phyloP scores from a whole-genome alignment of 768 basidiomycete species.

The Trametes maxima region DNA sequence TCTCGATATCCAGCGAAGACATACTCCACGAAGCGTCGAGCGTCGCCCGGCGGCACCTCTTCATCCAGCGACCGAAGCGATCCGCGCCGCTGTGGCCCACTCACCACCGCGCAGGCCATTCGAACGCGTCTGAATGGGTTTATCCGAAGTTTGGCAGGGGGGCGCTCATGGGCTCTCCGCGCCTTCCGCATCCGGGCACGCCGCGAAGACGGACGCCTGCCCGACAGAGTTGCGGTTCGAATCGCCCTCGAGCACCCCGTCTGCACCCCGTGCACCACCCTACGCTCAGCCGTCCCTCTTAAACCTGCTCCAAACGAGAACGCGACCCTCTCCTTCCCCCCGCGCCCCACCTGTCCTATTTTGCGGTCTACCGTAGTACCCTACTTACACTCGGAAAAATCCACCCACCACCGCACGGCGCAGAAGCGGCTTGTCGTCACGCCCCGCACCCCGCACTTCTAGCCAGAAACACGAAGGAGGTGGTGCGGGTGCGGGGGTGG shows the following conservation, averaged over 20 bases:
- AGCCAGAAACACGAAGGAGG: not conserved
- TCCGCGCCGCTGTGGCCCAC: not conserved
- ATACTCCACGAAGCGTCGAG: not conserved
- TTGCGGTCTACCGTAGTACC: too few relatives aligned
- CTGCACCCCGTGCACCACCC: not conserved
- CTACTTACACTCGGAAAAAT: constrained; percentile 7
- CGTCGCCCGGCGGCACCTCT: not conserved
- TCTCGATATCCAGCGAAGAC: not conserved
- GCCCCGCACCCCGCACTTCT: constrained; percentile 5
- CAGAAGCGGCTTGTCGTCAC: not conserved
- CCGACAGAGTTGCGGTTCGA: constrained; percentile 5
- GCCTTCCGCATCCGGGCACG: not conserved
- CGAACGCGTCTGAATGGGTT: not conserved
- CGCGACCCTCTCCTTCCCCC: too few relatives aligned
- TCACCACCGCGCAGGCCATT: not conserved
- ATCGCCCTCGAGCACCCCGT: not conserved
- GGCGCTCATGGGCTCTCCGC: too few relatives aligned
- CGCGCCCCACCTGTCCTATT: too few relatives aligned
- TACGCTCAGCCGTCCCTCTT: not conserved
- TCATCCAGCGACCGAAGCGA: not conserved
- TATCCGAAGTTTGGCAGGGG: constrained; percentile 12
- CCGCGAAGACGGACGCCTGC: not conserved
- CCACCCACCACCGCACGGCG: not conserved
- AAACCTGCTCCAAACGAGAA: not conserved
- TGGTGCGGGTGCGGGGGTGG: not conserved